Evolutionary conservation across 805 yeast species (phyloP), one percentile per base, ranked within the genome.

Genomic region (Hanseniaspora thailandica): DNA sequence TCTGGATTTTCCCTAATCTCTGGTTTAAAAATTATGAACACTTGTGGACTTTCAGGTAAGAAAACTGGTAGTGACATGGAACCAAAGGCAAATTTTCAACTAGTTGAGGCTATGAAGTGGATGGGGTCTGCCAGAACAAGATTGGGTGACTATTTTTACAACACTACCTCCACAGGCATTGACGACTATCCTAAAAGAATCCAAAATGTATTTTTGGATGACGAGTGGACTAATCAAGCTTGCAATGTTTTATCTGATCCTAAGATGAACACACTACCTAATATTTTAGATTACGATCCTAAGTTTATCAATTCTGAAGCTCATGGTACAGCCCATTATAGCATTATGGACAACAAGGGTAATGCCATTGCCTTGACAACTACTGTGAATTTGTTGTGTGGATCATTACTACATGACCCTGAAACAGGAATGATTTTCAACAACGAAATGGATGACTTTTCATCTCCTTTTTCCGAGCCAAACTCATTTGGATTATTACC

Each of bases 361-460:
- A 84, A 85, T 70, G 87, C 96, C 0, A 93, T 90, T 2, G 72
- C 86, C 2, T 73, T 89, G 73, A 90, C 97, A 0, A 84, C 96
- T 1, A 89, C 97, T 0, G 80, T 90, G 9, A 90, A 90, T 63
- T 68, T 88, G 51, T 64, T 78, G 38, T 90, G 88, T 68, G 98
- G 98, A 0, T 81, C 93, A 12, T 63, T 80, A 59, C 82, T 90
- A 5, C 84, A 82, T 63, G 97, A 90, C 64, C 81, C 82, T 1
- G 64, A 56, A 1, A 89, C 97, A 0, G 97, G 97, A 2, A 70
- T 90, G 8, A 74, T 90, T 9, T 68, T 90, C 61, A 90, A 90
- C 68, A 80, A 86, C 60, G 87, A 90, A 66, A 89, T 90, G 96
- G 97, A 90, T 66, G 97, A 90, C 64, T 90, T 90, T 62, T 83